Conservation (phyloP, 225 moss, liverwort and hornwort species). For the Thuidium tamariscinum region DNA sequence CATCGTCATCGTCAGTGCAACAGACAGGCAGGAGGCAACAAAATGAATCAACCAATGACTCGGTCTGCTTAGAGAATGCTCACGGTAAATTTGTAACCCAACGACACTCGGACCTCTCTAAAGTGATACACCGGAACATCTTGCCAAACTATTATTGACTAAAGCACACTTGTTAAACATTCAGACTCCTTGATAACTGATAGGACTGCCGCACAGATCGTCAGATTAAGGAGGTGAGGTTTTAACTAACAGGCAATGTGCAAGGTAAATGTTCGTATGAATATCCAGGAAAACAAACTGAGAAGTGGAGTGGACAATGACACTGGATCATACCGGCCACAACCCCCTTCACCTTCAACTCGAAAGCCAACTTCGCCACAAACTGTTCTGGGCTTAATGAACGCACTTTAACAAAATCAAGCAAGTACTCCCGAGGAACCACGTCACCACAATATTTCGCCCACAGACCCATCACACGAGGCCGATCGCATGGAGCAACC, state of each 20-base stretch:
- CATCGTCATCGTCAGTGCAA: background rate
- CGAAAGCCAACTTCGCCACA: conserved; percentile 73
- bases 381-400: conserved; percentile 83
- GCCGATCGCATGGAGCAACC: conserved; percentile 72
- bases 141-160: background rate
- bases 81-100: background rate
- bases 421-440: conserved; percentile 59
- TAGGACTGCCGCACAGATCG: background rate
- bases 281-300: background rate
- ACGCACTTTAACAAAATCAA: conserved; percentile 81
- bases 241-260: background rate
- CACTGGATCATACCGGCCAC: conserved; percentile 55
- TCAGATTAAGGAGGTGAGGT: background rate
- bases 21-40: background rate
- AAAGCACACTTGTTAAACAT: background rate
- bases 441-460: conserved; percentile 58
- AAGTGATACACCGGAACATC: background rate
- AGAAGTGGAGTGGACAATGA: background rate
- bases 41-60: background rate
- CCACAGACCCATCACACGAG: conserved; percentile 80
- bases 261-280: background rate
- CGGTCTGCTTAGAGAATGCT: background rate
- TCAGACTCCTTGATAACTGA: background rate
- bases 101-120: background rate
- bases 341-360: conserved; percentile 81